Evolutionary conservation across 176 grass and related monocot genomes (phyloP).

Genomic region (Carex cristatella): DNA sequence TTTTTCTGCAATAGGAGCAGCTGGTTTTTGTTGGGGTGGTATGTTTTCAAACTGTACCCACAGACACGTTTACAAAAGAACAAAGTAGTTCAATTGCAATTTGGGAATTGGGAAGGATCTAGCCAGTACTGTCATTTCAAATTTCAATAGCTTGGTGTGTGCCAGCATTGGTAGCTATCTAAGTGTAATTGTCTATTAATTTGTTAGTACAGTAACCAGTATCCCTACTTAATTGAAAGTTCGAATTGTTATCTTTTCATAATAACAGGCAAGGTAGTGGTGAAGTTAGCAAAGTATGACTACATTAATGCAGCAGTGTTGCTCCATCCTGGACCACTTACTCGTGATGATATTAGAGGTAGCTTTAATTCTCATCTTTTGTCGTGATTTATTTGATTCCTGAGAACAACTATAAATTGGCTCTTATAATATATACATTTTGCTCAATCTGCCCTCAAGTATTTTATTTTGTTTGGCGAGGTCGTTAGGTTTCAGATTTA

Average conservation of each 20-base stretch:
- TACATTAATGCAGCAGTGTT: conserved; percentile 32
- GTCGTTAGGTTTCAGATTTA: not conserved
- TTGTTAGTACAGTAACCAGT: not conserved
- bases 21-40: conserved; percentile 38
- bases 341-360: conserved; percentile 38
- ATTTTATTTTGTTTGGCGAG: not conserved
- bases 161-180: not conserved
- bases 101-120: not conserved
- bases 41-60: not conserved
- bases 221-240: not conserved
- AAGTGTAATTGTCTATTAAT: not conserved
- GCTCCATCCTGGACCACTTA: conserved; percentile 26
- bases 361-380: not conserved
- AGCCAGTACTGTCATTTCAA: not conserved
- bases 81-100: not conserved
- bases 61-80: not conserved
- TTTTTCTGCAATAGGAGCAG: conserved; percentile 25
- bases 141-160: not conserved
- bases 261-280: conserved; percentile 28
- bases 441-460: not conserved
- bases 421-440: not conserved
- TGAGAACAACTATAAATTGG: not conserved
- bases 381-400: not conserved
- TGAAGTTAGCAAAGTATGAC: conserved; percentile 26
- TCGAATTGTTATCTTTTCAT: not conserved